Conservation (phyloP, 805 yeast species). For the Lachancea sp. region DNA sequence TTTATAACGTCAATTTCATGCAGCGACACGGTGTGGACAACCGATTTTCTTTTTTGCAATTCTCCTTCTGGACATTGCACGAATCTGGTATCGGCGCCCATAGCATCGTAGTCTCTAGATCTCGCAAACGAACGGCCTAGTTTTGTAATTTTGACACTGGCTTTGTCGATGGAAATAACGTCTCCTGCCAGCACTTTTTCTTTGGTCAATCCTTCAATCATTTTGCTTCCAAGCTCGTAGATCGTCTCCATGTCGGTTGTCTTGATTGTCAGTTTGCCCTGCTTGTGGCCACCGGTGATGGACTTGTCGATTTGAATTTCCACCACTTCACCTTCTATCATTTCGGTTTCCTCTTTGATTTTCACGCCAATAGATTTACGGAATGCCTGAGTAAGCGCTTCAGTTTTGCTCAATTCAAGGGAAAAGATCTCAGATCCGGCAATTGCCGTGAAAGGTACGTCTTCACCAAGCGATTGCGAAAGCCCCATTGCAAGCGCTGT, state of each 20-base stretch:
- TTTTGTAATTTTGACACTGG: slow-evolving; percentile 88
- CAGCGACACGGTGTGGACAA: slow-evolving; percentile 94
- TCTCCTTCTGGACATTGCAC: slow-evolving; percentile 99
- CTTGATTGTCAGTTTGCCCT: slow-evolving; percentile 94
- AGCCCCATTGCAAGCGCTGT: slow-evolving; percentile 97
- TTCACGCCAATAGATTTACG: slow-evolving; percentile 92
- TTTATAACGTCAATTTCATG: slow-evolving; percentile 98
- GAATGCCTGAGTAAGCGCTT: slow-evolving; percentile 92
- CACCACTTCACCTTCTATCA: slow-evolving; percentile 97
- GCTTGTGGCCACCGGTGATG: slow-evolving; percentile 95
- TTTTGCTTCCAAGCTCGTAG: slow-evolving; percentile 87
- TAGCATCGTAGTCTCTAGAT: slow-evolving; percentile 96
- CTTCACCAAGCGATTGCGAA: slow-evolving; percentile 57
- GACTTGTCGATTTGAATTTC: slow-evolving; percentile 93
- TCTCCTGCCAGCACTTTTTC: slow-evolving; percentile 97
- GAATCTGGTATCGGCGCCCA: slow-evolving; percentile 97
- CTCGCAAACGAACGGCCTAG: slow-evolving; percentile 94
- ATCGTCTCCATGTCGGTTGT: slow-evolving; percentile 98
- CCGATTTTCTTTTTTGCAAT: slow-evolving; percentile 89
- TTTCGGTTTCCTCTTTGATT: slow-evolving; percentile 94
- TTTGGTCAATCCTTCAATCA: slow-evolving; percentile 89
- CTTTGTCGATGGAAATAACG: slow-evolving; percentile 90
- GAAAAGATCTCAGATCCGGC: slow-evolving; percentile 93
- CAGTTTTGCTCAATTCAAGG: slow-evolving; percentile 89
- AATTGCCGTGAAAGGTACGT: slow-evolving; percentile 90